These are phyloP conservation scores for Magnolia kwangsiensis DNA, from an alignment of 164 flowering plant species.

Conservation along the genomic window DNA sequence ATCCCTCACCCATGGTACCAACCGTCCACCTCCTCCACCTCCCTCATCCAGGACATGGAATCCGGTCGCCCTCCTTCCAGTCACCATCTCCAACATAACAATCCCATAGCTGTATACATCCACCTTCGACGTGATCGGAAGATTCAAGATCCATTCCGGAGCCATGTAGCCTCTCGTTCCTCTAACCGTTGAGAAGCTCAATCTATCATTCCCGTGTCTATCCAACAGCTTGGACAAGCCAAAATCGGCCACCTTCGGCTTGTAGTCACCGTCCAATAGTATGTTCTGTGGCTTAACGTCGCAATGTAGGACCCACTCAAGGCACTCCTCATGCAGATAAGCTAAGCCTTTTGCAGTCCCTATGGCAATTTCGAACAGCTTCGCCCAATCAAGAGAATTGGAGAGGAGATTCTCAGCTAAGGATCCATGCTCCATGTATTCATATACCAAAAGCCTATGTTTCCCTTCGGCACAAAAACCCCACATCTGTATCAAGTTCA, in stretches of 20 bases:
- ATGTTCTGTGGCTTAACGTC: conserved; percentile 41
- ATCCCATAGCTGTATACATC: conserved; percentile 50
- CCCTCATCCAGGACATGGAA: neutral
- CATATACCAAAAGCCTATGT: conserved; percentile 31
- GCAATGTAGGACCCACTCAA: conserved; percentile 42
- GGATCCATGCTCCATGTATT: conserved; percentile 33
- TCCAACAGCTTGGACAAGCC: conserved; percentile 31
- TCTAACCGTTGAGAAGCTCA: conserved; percentile 27
- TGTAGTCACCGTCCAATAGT: conserved; percentile 21
- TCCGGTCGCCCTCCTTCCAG: conserved; percentile 8
- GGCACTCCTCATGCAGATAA: conserved; percentile 39
- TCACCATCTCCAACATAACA: conserved; percentile 29
- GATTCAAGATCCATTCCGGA: conserved; percentile 39
- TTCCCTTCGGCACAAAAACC: conserved; percentile 30
- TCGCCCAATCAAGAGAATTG: conserved; percentile 18
- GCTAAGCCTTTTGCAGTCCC: conserved; percentile 37
- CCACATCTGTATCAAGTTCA: conserved; percentile 32
- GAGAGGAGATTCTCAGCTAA: conserved; percentile 20
- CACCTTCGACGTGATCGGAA: conserved; percentile 31
- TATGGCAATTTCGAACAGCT: conserved; percentile 21
- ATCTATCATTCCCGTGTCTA: conserved; percentile 5
- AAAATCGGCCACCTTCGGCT: conserved; percentile 40
- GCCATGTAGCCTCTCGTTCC: conserved; percentile 50
- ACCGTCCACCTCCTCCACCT: neutral
- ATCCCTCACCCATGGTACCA: neutral